Evolutionary conservation across 1,284 basidiomycete genomes (phyloP), one percentile per base, ranked within the genome.

Genomic region (Fomitopsis pinicola): DNA sequence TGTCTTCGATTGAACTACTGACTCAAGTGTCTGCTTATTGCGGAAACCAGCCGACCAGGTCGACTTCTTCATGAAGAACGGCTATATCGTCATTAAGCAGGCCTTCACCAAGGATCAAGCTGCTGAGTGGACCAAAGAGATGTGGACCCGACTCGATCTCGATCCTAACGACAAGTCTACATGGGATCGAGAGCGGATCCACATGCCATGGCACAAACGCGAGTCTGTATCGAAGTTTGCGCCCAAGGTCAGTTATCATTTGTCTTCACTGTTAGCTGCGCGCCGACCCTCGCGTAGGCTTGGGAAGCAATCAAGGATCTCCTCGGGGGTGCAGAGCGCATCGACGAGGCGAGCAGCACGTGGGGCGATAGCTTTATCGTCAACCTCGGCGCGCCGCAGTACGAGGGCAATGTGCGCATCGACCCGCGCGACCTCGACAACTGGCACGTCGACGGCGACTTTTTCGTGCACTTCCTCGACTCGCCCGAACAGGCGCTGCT

Each of bases 381-480:
- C 40, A 86, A 86, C 67, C 71, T 87, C 22, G 84, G 84, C 33
- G 78, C 73, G 15, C 73, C 77, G 8, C 78, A 79, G 50, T 72
- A 77, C 52, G 77, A 78, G 60, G 70, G 72, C 17, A 70, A 67
- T 15, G 68, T 72, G 50, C 62, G 63, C 12, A 68, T 76, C 42
- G 70, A 73, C 30, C 81, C 81, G 7, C 67, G 71, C 59, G 77
- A 82, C 61, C 70, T 86, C 60, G 78, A 79, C 63, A 85, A 85
- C 65, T 87, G 84, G 84, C 84, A 87, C 69, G 82, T 85, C 55
- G 84, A 86, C 70, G 85, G 84, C 38, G 85, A 87, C 67, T 86
- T 86, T 69, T 86, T 86, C 70, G 79, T 83, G 42, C 84, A 86
- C 71, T 87, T 77, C 70, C 78, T 87, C 57, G 84, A 86, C 68